Evolutionary conservation across 176 grass and related monocot species (phyloP), one percentile per base, ranked within the genome.

Genomic region (Eragrostis curvula): DNA sequence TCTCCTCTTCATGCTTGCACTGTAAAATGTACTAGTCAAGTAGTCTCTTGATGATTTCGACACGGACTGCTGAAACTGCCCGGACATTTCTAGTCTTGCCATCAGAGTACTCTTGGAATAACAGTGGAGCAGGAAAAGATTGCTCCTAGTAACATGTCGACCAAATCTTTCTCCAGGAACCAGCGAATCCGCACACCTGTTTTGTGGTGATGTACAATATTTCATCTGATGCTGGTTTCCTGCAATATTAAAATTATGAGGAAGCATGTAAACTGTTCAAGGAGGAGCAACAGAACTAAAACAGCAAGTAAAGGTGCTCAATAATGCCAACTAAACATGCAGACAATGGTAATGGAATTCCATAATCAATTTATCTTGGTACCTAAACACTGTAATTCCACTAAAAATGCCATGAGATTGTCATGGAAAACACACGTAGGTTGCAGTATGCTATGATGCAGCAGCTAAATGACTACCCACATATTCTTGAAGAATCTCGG

Each of bases 211-310:
- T 23, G 43, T 71, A 63, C 58, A 56, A 51, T 85, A 78, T 45
- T 78, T 91, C n/a, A 75, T 49, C 50, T 88, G 79, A 79, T 81
- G 91, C 15, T 84, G 75, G 70, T 76, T 90, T 66, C 85, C 94
- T 97, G 89, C 29, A 76, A 25, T 53, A 58, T 3, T 39, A 67
- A 0, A 39, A 39, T 72, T 65, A 20, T 5, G 10, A 39, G 9
- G 52, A 68, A 23, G 12, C 39, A 52, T 45, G 52, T 60, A 41
- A 53, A 76, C 32, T 81, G 28, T 58, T 73, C 48, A 29, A 47
- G 15, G 10, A 32, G 5, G 50, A 41, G 24, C 17, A 30, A 65
- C 30, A 68, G 28, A 46, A 9, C 15, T 21, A 7, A 21, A 52
- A 40, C 3, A 24, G 49, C 36, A 61, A 78, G 12, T 12, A 85